Conservation (phyloP, 768 basidiomycete species). For the Pisolithus sp. region DNA sequence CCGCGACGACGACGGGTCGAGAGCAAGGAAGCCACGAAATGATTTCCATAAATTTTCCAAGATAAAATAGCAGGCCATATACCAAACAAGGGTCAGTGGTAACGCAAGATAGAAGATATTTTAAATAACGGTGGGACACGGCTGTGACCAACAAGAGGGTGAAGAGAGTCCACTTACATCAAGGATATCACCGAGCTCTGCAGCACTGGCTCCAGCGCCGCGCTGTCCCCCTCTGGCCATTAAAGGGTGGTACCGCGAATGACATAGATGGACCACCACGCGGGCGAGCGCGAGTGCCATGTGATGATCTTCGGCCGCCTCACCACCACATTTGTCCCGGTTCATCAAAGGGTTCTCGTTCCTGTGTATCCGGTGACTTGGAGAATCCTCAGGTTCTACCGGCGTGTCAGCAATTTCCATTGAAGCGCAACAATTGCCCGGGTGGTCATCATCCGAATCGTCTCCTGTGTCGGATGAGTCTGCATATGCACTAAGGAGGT, state of each 20-base stretch:
- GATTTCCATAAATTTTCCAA: not conserved
- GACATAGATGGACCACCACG: slow-evolving; percentile 20
- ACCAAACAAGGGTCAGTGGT: not conserved
- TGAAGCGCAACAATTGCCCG: slow-evolving; percentile 5
- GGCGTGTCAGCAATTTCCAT: slow-evolving; percentile 1
- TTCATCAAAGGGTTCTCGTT: not conserved
- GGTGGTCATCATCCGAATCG: slow-evolving; percentile 5
- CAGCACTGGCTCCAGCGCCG: slow-evolving; percentile 20
- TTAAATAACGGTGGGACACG: not conserved
- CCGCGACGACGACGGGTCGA: not conserved
- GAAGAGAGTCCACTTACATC: slow-evolving; percentile 22
- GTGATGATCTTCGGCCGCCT: slow-evolving; percentile 3
- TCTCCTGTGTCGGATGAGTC: slow-evolving; percentile 4
- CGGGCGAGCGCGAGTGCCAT: slow-evolving; percentile 17
- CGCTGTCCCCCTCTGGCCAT: slow-evolving; percentile 2
- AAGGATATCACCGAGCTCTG: slow-evolving; percentile 26
- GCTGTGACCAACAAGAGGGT: not conserved
- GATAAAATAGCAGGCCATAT: not conserved
- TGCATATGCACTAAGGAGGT: slow-evolving; percentile 4
- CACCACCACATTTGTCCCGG: not conserved
- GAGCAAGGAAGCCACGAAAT: not conserved
- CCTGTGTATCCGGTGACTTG: not conserved
- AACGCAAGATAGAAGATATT: not conserved
- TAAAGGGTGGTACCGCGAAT: slow-evolving; percentile 11
- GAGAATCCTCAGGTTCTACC: not conserved